A percentile compares a stretch with the other conserved stretches of the same genome.
Evolutionary conservation across 169 alveolate species (phyloP).

Genomic region (Cryptosporidium sp.): DNA sequence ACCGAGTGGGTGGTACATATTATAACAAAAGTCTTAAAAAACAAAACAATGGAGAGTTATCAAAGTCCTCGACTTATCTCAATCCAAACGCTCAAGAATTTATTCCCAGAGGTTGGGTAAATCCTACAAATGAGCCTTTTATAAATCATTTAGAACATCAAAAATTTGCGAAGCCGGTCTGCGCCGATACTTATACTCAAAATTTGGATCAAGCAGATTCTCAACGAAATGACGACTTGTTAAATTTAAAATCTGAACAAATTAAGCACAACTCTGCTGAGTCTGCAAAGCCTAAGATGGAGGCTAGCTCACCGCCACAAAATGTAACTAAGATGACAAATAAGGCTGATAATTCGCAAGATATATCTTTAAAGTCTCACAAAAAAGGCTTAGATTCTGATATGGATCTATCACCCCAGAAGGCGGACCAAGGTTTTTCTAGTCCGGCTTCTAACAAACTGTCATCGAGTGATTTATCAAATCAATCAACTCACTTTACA

Average conservation of each 20-base stretch:
- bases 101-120: slow-evolving; percentile 73
- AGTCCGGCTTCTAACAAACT: not conserved
- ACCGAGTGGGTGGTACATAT: slow-evolving; percentile 14
- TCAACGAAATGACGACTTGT: not conserved
- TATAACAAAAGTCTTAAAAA: slow-evolving; percentile 19
- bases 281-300: not conserved
- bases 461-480: not conserved
- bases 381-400: not conserved
- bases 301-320: not conserved
- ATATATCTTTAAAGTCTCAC: not conserved
- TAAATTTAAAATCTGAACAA: not conserved
- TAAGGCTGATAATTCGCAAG: not conserved
- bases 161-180: not conserved
- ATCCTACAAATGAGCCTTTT: slow-evolving; percentile 12
- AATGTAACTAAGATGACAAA: not conserved
- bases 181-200: not conserved
- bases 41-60: slow-evolving; percentile 1
- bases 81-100: slow-evolving; percentile 75
- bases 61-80: slow-evolving; percentile 19
- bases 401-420: slow-evolving; percentile 1
- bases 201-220: not conserved
- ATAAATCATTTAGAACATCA: not conserved
- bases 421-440: not conserved
- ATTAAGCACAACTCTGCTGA: not conserved
- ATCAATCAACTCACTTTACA: slow-evolving; percentile 51